Base-by-base conservation (phyloP, 2,329 filamentous ascomycete genomes). In the Hymenoscyphus albidus region DNA sequence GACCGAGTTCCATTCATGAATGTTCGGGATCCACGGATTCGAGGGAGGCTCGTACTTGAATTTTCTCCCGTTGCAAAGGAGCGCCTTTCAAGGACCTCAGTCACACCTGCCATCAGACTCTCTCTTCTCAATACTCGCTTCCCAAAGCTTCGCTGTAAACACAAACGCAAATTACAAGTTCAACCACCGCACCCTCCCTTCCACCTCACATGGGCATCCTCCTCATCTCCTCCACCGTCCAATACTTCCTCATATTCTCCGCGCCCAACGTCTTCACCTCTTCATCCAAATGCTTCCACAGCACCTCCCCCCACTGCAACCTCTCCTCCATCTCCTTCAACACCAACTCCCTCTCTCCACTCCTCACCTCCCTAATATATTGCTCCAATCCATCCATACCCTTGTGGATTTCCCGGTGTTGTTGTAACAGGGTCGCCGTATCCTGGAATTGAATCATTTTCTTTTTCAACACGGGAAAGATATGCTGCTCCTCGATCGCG, bases 231-330 rank as follows among this genome's bases (percentile, higher is more conserved):
- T 91, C 86, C 66, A 87, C 70, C 0, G 82, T 89, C 91, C 91
- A 97, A 76, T 90, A 93, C 76, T 82, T 86, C 70, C 91, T 83
- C 93, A 97, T 96, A 75, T 94, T 96, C 76, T 95, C 90, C 56
- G 92, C 92, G 1, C 88, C 85, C 39, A 97, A 77, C 69, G 90
- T 85, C 76, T 82, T 80, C 7, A 97, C 92, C 81, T 97, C 93
- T 71, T 93, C 88, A 72, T 95, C 91, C 66, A 97, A 78, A 81
- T 97, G 93, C 73, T 79, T 80, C 90, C 92, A 94, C 59, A 97
- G 76, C 68, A 96, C 90, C 10, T 81, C 80, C 12, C 90, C 90
- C 85, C 93, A 97, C 4, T 76, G 77, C 76, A 96, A 90, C 87
- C 96, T 88, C 72, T 91, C 83, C 42, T 76, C 80, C 75, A 97